Evolutionary conservation across 2,329 filamentous ascomycete species (phyloP).

Genomic region (Aspergillus sp.): DNA sequence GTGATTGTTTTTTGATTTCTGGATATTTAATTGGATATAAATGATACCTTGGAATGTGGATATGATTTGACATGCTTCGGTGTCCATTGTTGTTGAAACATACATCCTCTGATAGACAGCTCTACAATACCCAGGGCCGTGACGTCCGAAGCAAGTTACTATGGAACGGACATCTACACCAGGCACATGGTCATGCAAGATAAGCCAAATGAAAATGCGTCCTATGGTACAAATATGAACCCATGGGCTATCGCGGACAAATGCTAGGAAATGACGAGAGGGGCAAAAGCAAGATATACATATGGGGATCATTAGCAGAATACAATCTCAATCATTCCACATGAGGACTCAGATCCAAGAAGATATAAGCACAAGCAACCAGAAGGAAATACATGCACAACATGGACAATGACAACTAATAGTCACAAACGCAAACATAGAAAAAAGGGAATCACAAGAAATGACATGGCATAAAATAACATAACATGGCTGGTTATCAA

Average conservation of each 20-base stretch:
- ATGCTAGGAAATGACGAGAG: no score
- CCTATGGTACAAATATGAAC: no score
- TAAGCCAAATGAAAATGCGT: no score
- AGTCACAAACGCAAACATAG: constrained; percentile 9
- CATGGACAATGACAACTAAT: not conserved
- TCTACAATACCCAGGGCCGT: no score
- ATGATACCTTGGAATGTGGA: not conserved
- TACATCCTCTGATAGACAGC: no score
- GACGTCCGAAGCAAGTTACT: no score
- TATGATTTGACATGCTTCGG: not conserved
- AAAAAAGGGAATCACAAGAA: constrained; percentile 11
- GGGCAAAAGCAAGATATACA: not conserved
- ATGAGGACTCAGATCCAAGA: not conserved
- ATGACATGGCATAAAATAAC: no score
- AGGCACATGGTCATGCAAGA: no score
- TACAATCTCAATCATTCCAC: not conserved
- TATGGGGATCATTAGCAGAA: not conserved
- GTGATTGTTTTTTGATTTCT: constrained; percentile 1
- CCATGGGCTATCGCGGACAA: no score
- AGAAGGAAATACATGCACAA: constrained; percentile 7
- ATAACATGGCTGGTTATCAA: constrained; percentile 4
- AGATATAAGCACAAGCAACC: not conserved
- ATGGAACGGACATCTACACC: no score
- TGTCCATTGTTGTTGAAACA: no score
- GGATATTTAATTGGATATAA: not conserved